These are phyloP conservation scores for Phytopythium delawarense DNA, from an alignment of 352 stramenopile genomes.

Conservation along the genomic window DNA sequence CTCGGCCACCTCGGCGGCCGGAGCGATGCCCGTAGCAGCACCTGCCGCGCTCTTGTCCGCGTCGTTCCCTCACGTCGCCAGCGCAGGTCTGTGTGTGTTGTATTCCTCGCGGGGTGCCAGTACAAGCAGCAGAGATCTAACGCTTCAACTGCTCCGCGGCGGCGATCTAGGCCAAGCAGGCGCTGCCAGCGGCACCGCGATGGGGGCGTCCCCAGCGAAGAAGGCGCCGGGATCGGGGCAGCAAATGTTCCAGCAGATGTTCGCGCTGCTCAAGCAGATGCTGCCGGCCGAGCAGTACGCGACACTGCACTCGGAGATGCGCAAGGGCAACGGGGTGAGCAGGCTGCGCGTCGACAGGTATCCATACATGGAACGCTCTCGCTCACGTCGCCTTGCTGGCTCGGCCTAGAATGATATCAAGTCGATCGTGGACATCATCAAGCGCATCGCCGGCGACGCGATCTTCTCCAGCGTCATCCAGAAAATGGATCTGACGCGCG, in stretches of 20 bases:
- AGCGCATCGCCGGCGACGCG: constrained; percentile 72
- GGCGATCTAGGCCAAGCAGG: neutral
- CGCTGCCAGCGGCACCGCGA: neutral
- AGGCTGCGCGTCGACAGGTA: neutral
- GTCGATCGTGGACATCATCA: constrained; percentile 86
- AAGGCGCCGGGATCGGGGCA: constrained; percentile 56
- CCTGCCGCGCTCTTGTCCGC: constrained; percentile 12
- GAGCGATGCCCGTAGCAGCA: constrained; percentile 7
- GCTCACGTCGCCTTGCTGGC: neutral
- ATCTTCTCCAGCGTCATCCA: constrained; percentile 82
- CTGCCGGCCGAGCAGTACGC: constrained; percentile 80
- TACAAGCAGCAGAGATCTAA: neutral
- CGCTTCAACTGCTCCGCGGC: neutral
- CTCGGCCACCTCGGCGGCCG: constrained; percentile 18
- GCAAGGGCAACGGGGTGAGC: constrained; percentile 65
- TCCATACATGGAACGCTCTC: neutral
- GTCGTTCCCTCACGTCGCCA: constrained; percentile 10
- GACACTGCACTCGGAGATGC: constrained; percentile 75
- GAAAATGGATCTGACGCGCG: constrained; percentile 74
- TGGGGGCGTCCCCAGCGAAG: constrained; percentile 19
- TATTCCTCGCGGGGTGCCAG: too few species aligned
- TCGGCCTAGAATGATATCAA: constrained; percentile 76
- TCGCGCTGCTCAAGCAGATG: constrained; percentile 80
- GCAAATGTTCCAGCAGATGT: constrained; percentile 88
- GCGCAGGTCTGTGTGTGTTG: neutral